Base-by-base conservation (phyloP, 75 land plant genomes). In the Adiantum capillusveneris region DNA sequence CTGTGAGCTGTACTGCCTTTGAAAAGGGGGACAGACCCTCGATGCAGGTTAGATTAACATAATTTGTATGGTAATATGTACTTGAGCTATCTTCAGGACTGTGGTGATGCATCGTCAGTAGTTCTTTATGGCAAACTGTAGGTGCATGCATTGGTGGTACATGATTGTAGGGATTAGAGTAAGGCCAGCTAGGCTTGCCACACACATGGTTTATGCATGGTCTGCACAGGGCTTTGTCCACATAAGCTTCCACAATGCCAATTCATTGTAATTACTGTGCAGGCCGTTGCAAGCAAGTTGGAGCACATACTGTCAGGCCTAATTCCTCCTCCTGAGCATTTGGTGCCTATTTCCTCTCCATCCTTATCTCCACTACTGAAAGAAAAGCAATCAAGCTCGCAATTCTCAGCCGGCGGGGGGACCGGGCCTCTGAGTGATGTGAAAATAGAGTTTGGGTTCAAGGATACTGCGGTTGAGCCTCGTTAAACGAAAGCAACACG, bases 1-100 rank as follows among this genome's bases (percentile, higher is more conserved):
- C 75, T 29, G 44, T 74, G 3, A 42, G 43, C 17, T 74, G 76
- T 34, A 36, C 74, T n/a, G 36, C 44, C 21, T 74, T 52, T 45
- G 74, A 69, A 7, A 70, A 44, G 49, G n/a, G 9, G 14, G 46
- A 62, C 22, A 66, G 74, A 11, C 76, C 76, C 29, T 19, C 75
- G 16, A 74, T 74, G 57, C 63, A 69, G 75, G 75, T 73, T 54
- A 27, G 14, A 53, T 1, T 25, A 1, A 53, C 18, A 46, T 46
- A 46, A 46, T 46, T 3, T 21, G 14, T 14, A 46, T 6, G 22
- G 2, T 46, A 46, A 46, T 46, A 46, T 46, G 17, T 46, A 46
- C 22, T 2, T 46, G 50, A 14, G 2, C 50, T 46, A 18, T 21
- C 5, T 46, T 41, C 9, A 41, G 9, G 43, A 14, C 14, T 41